Evolutionary conservation across 1,284 basidiomycete species (phyloP).

Genomic region (Ustilago trichophora): DNA sequence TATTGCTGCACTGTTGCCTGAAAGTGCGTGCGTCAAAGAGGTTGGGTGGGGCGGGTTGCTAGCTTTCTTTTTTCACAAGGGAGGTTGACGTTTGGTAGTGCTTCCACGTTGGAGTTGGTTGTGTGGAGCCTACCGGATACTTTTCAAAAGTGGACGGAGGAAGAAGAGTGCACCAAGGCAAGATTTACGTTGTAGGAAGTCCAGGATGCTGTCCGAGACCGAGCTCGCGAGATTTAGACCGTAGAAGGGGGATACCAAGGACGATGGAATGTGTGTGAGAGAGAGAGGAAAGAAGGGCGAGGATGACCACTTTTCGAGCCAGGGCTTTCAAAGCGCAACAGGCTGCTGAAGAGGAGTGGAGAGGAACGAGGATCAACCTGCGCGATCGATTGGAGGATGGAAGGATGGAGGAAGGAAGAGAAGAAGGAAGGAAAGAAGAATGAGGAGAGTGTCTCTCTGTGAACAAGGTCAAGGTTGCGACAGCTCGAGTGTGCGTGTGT

Average conservation of each 20-base stretch:
- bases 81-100: background rate
- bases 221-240: too few relatives aligned
- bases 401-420: slow-evolving; percentile 1
- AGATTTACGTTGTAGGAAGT: too few relatives aligned
- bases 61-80: background rate
- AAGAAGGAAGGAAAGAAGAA: slow-evolving; percentile 4
- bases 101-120: too few relatives aligned
- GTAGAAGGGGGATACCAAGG: background rate
- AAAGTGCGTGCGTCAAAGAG: slow-evolving; percentile 6
- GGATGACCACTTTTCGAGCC: slow-evolving; percentile 1
- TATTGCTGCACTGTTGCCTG: slow-evolving; percentile 9
- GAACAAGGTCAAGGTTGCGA: background rate
- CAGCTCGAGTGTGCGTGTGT: background rate
- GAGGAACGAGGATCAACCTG: slow-evolving; percentile 30
- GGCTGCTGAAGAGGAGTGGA: slow-evolving; percentile 1
- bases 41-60: background rate
- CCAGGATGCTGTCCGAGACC: slow-evolving; percentile 17
- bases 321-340: slow-evolving; percentile 36
- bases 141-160: slow-evolving; percentile 8
- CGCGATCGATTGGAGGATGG: slow-evolving; percentile 1
- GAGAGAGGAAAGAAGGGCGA: background rate
- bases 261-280: background rate
- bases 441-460: background rate
- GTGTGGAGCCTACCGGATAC: background rate
- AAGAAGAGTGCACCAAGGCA: background rate